Evolutionary conservation across 768 basidiomycete species (phyloP).

Genomic region (Xerocomellus amylosporus): DNA sequence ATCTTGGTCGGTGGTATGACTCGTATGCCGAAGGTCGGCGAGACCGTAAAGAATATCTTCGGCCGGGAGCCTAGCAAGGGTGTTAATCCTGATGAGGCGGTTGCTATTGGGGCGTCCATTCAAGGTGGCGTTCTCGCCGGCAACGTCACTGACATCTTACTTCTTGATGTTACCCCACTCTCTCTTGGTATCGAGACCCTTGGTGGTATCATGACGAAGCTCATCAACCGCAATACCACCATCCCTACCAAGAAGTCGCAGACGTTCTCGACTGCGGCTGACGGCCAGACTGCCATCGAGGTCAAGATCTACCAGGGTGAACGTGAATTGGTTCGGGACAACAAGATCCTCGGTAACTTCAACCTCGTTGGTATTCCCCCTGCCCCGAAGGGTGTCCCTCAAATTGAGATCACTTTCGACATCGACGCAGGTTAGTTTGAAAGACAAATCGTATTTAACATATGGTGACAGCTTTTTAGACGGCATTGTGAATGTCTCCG

Average conservation of each 20-base stretch:
- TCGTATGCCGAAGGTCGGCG: constrained; percentile 93
- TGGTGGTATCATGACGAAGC: constrained; percentile 99
- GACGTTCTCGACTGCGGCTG: constrained; percentile 97
- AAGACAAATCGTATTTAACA: neutral
- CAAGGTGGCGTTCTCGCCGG: constrained; percentile 98
- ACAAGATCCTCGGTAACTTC: constrained; percentile 99
- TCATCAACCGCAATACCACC: constrained; percentile 97
- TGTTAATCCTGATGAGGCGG: constrained; percentile 99
- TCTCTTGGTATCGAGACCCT: constrained; percentile 96
- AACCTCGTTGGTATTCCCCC: constrained; percentile 97
- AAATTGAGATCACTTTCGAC: constrained; percentile 89
- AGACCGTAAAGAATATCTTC: constrained; percentile 85
- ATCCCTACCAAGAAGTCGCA: constrained; percentile 99
- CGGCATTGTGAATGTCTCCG: constrained; percentile 96
- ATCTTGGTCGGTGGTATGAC: constrained; percentile 99
- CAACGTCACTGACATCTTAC: constrained; percentile 91
- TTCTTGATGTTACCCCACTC: constrained; percentile 93
- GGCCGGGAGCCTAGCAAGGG: constrained; percentile 97
- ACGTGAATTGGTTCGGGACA: constrained; percentile 97
- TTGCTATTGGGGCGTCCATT: constrained; percentile 96
- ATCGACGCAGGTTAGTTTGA: constrained; percentile 79
- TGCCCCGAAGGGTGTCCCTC: constrained; percentile 71
- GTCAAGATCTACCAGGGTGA: constrained; percentile 99
- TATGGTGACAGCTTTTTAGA: constrained; percentile 39
- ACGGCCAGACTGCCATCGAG: constrained; percentile 99